Evolutionary conservation across 2,329 filamentous ascomycete genomes (phyloP).

Genomic region (Tetracladium maxilliforme): DNA sequence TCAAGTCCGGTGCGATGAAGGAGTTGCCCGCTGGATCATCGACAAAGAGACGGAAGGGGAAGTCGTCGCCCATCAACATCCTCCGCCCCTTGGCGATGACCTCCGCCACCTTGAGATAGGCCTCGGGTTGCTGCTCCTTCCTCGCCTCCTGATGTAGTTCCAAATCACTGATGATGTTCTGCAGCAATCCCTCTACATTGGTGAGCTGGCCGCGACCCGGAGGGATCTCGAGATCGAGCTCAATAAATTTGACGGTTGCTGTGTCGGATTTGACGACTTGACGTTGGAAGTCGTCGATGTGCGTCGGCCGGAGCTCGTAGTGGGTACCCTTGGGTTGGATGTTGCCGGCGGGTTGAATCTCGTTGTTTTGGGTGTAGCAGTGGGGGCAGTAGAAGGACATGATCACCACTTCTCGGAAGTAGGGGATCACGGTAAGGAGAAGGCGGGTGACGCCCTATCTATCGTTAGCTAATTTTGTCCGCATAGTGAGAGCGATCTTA

Average conservation of each 20-base stretch:
- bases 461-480: constrained; percentile 7
- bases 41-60: constrained; percentile 78
- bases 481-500: constrained; percentile 1
- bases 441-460: constrained; percentile 67
- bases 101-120: constrained; percentile 62
- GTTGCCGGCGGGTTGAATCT: constrained; percentile 81
- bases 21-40: constrained; percentile 94
- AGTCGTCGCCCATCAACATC: constrained; percentile 63
- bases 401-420: constrained; percentile 93
- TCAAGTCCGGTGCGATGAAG: constrained; percentile 81
- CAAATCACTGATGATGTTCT: constrained; percentile 65
- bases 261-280: constrained; percentile 89
- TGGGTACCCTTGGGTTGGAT: constrained; percentile 81
- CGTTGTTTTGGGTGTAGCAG: constrained; percentile 81
- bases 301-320: constrained; percentile 69
- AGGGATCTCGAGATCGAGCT: constrained; percentile 87
- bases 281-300: constrained; percentile 60
- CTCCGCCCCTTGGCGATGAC: constrained; percentile 60
- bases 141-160: constrained; percentile 70
- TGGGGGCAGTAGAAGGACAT: constrained; percentile 93
- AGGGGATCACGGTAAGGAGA: constrained; percentile 83
- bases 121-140: constrained; percentile 62
- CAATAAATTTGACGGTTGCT: constrained; percentile 73
- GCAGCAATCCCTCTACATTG: constrained; percentile 81
- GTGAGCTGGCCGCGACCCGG: constrained; percentile 81